Evolutionary conservation across 768 basidiomycete genomes (phyloP).

Genomic region (Boletus rufocinnamomeus): DNA sequence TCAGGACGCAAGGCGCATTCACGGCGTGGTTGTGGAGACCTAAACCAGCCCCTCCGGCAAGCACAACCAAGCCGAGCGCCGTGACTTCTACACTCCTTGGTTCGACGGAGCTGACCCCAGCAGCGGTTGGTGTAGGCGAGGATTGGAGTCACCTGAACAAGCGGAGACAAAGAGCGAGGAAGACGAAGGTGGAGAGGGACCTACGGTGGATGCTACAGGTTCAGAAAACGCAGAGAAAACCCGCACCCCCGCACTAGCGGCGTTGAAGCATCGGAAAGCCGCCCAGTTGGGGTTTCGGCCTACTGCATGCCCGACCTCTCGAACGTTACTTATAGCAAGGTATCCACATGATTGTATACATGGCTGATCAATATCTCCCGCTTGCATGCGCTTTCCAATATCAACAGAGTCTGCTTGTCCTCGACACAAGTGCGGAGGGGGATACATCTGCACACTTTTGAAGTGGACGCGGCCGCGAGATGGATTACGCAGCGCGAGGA

Average conservation of each 20-base stretch:
- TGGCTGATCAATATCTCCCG: not conserved
- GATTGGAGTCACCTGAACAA: conserved; percentile 62
- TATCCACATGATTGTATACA: not conserved
- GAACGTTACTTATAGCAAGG: not conserved
- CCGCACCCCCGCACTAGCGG: not conserved
- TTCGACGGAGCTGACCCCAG: conserved; percentile 20
- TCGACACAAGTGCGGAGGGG: not conserved
- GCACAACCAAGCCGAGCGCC: not conserved
- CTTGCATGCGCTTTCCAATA: too few relatives aligned
- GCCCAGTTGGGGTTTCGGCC: not conserved
- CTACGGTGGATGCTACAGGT: conserved; percentile 41
- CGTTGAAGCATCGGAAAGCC: not conserved
- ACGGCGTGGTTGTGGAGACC: conserved; percentile 47
- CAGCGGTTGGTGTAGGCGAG: conserved; percentile 36
- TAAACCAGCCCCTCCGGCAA: conserved; percentile 1
- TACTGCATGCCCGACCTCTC: not conserved
- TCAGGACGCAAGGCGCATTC: conserved; percentile 35
- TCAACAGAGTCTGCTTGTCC: not conserved
- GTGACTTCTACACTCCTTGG: not conserved
- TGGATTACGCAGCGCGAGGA: too few relatives aligned
- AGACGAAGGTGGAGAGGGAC: conserved; percentile 46
- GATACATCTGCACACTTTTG: not conserved
- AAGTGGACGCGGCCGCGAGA: not conserved
- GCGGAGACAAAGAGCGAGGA: conserved; percentile 49
- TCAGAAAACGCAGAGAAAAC: conserved; percentile 26